phyloP scores from a whole-genome alignment of 805 yeast species.

The Millerozyma acaciae region DNA sequence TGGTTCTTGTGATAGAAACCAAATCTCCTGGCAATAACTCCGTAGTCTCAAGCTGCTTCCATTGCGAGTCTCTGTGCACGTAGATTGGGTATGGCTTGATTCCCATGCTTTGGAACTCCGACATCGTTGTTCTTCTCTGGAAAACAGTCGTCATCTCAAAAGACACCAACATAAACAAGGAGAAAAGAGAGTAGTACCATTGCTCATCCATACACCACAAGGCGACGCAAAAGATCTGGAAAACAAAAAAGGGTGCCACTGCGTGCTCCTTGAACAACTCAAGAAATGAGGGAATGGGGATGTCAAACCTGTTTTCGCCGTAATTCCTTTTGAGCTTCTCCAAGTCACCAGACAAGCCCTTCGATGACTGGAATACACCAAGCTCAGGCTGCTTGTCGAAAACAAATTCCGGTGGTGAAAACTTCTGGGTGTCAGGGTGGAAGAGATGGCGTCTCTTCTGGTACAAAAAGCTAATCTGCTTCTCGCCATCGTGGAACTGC shows the following conservation, averaged over 20 bases:
- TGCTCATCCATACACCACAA: constrained; percentile 95
- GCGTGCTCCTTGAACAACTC: constrained; percentile 97
- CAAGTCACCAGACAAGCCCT: constrained; percentile 56
- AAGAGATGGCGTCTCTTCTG: constrained; percentile 89
- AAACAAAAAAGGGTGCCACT: constrained; percentile 95
- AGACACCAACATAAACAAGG: constrained; percentile 84
- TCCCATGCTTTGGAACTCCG: constrained; percentile 96
- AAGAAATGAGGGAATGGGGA: constrained; percentile 87
- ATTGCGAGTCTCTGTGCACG: constrained; percentile 64
- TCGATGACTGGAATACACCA: constrained; percentile 49
- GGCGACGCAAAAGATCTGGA: constrained; percentile 93
- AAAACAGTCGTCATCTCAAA: constrained; percentile 93
- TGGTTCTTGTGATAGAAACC: constrained; percentile 82
- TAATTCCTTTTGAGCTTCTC: constrained; percentile 51
- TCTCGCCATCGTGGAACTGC: constrained; percentile 50
- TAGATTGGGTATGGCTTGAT: constrained; percentile 82
- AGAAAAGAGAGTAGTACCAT: constrained; percentile 93
- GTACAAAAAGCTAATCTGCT: constrained; percentile 70
- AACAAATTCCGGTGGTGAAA: constrained; percentile 79
- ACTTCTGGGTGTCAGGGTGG: constrained; percentile 48
- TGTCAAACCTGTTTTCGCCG: constrained; percentile 87
- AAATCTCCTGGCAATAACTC: constrained; percentile 88
- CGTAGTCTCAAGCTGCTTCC: constrained; percentile 69
- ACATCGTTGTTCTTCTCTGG: constrained; percentile 92
- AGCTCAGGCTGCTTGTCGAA: constrained; percentile 59